Percentiles rank a stretch among this genome's conserved stretches.
phyloP scores from a whole-genome alignment of 371 early-diverging fungal genomes.

The Mortierella sp. region DNA sequence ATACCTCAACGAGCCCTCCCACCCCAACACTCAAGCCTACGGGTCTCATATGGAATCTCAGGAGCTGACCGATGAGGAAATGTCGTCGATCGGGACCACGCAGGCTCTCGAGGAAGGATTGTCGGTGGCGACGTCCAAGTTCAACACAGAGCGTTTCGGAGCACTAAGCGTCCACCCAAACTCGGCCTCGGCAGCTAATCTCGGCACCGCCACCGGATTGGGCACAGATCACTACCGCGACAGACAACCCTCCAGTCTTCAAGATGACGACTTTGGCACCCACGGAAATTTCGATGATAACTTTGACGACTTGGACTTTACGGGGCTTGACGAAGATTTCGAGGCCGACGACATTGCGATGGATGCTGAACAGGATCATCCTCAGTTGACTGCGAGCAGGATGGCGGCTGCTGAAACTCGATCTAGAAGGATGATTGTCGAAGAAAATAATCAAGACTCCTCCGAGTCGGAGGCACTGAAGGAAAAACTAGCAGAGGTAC shows the following conservation, averaged over 20 bases:
- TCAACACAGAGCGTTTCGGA: slow-evolving; percentile 51
- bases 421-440: background rate
- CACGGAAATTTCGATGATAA: slow-evolving; percentile 5
- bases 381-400: background rate
- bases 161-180: slow-evolving; percentile 23
- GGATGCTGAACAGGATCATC: background rate
- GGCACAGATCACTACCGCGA: slow-evolving; percentile 8
- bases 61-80: slow-evolving; percentile 1
- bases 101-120: slow-evolving; percentile 26
- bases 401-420: background rate
- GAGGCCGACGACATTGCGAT: slow-evolving; percentile 9
- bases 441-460: background rate
- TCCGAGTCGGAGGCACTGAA: slow-evolving; percentile 16
- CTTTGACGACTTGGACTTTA: slow-evolving; percentile 22
- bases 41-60: background rate
- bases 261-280: slow-evolving; percentile 31
- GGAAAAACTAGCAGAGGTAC: slow-evolving; percentile 35
- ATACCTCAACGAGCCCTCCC: background rate
- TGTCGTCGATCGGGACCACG: slow-evolving; percentile 17
- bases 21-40: background rate
- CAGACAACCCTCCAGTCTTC: background rate
- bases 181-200: slow-evolving; percentile 2
- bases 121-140: slow-evolving; percentile 40
- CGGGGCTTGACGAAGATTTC: slow-evolving; percentile 19
- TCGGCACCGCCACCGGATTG: background rate